Percentiles rank a stretch among this genome's conserved stretches.
These are phyloP conservation scores for Ophiostoma piceae DNA, from an alignment of 2,329 filamentous ascomycete species.

Conservation along the genomic window DNA sequence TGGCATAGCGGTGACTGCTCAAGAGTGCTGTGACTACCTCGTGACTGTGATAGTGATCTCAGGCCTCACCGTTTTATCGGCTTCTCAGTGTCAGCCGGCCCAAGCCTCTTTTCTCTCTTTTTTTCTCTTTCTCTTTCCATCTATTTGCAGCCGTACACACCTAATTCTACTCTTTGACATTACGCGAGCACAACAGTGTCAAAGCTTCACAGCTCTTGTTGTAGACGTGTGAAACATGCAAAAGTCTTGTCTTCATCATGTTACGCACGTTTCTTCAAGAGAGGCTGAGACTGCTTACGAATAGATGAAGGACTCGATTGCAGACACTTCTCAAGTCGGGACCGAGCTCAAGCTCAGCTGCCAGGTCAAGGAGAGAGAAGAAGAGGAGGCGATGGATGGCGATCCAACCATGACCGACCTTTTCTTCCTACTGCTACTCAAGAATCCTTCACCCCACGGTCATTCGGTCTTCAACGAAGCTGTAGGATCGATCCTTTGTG, in stretches of 20 bases:
- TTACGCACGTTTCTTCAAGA: not conserved
- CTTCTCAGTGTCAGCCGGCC: not conserved
- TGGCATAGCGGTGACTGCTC: not conserved
- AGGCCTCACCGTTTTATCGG: constrained; percentile 11
- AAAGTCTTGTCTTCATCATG: not conserved
- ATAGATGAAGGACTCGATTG: not conserved
- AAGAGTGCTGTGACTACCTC: not conserved
- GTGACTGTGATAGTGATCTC: not conserved
- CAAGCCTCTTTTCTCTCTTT: not conserved
- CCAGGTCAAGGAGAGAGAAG: not conserved
- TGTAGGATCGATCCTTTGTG: too few relatives aligned
- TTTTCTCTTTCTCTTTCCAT: not conserved
- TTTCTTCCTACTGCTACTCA: not conserved
- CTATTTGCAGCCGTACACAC: not conserved
- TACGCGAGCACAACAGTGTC: not conserved
- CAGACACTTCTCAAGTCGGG: not conserved
- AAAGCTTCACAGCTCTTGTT: not conserved
- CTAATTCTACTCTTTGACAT: not conserved
- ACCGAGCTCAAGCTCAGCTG: not conserved
- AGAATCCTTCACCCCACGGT: not conserved
- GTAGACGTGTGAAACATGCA: not conserved
- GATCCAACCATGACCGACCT: not conserved
- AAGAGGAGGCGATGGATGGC: not conserved
- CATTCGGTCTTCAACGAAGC: not conserved
- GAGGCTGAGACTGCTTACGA: not conserved